Percentiles rank a stretch among this genome's conserved stretches.
These are phyloP conservation scores for Agrocybe praecox DNA, from an alignment of 768 basidiomycete genomes.

Conservation along the genomic window DNA sequence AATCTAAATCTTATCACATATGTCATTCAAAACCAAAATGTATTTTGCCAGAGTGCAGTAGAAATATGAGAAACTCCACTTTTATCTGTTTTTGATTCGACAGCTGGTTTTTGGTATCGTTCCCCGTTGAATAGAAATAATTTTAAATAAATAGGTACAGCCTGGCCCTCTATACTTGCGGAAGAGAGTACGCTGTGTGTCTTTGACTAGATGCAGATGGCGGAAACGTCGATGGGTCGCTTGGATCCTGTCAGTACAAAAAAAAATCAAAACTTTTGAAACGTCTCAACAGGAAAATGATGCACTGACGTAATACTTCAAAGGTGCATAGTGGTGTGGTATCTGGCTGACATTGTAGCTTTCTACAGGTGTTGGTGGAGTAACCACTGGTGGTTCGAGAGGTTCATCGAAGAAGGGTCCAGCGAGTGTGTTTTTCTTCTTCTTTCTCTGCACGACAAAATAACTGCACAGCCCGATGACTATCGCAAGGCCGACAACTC, in stretches of 20 bases:
- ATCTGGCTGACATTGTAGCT: background rate
- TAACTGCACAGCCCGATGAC: background rate
- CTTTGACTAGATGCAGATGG: background rate
- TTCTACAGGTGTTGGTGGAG: background rate
- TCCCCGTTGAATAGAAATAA: too few species aligned
- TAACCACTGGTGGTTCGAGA: background rate
- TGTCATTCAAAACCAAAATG: background rate
- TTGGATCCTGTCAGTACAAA: background rate
- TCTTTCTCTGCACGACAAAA: background rate
- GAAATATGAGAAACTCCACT: too few species aligned
- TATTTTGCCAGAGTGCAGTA: background rate
- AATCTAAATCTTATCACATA: too few species aligned
- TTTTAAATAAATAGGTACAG: too few species aligned
- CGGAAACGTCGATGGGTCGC: background rate
- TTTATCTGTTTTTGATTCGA: too few species aligned
- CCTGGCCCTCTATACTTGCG: too few species aligned
- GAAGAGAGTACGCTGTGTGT: too few species aligned
- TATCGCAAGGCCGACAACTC: background rate
- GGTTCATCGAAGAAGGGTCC: background rate
- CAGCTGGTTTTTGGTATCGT: too few species aligned
- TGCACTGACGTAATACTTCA: background rate
- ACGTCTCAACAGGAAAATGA: too few species aligned
- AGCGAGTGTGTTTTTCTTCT: background rate
- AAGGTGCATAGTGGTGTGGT: background rate
- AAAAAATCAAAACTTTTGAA: background rate